Evolutionary conservation across 352 stramenopile genomes (phyloP), one percentile per base, ranked within the genome.

Genomic region (Halophytophthora batemanensis): DNA sequence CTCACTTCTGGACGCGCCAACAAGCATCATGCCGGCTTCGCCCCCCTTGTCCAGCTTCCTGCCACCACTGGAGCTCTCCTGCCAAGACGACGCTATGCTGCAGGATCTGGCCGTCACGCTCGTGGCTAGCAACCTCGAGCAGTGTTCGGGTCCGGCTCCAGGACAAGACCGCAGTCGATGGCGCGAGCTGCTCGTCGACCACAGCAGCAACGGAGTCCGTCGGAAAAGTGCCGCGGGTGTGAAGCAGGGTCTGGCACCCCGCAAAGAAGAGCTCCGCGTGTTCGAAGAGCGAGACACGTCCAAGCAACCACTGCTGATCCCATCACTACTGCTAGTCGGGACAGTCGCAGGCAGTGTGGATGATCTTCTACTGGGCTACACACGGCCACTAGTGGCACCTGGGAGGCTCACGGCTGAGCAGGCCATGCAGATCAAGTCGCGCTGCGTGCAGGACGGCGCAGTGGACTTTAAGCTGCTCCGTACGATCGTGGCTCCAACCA

Each of bases 391-490:
- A 4, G 25, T 31, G 25, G 8, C 25, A 31, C 25, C 25, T 8
- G 25, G 25, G 25, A 31, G 25, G 8, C 25, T 31, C 38, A 71
- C 66, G 0, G 62, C 77, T 38, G 64, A 74, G 59, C 69, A 76
- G 53, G 40, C 61, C 38, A 77, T 86, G 74, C 67, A 66, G 23
- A 55, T 82, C 45, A 67, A 69, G 35, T 72, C 69, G 39, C 66
- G 34, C 12, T 68, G 67, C 50, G 53, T 69, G 6, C 60, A 74
- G 34, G 59, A 72, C 50, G 74, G 74, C 38, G 59, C 82, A 35
- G 43, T 67, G 15, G 71, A 85, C 50, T 69, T 60, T 37, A 77
- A 74, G 50, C 64, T 89, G 52, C 50, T 89, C 60, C 65, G 77
- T 45, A 69, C 74, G 28, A 54, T 87, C 14, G 53, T 69, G 42